Evolutionary conservation across 2,329 filamentous ascomycete species (phyloP).

Genomic region (Parafenestella ontariensis): DNA sequence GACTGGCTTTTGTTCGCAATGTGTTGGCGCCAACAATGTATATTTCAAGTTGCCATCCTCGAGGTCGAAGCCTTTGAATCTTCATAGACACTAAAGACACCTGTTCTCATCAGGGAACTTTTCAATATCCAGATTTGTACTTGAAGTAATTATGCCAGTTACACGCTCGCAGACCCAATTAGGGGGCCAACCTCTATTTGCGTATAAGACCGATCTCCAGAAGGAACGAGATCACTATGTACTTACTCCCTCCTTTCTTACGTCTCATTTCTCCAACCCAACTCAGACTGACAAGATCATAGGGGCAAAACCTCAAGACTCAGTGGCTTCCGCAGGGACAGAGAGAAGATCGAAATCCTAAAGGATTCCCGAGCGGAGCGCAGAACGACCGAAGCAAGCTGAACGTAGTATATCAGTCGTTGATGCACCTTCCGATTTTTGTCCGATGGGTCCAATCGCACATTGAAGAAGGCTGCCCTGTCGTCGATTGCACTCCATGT

Average conservation of each 20-base stretch:
- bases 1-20: neutral
- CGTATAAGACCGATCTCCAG: neutral
- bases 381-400: neutral
- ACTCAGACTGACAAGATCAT: neutral
- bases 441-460: constrained; percentile 7
- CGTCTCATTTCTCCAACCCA: neutral
- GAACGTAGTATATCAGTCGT: constrained; percentile 5
- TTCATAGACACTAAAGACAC: neutral
- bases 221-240: neutral
- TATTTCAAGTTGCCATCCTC: neutral
- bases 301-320: neutral
- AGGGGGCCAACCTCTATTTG: neutral
- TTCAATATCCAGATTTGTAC: neutral
- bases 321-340: neutral
- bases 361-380: neutral
- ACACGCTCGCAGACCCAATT: neutral
- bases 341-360: neutral
- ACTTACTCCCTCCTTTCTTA: neutral
- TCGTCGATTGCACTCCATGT: constrained; percentile 1
- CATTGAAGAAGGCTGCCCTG: neutral
- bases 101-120: neutral
- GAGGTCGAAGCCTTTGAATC: neutral
- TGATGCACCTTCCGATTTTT: constrained; percentile 15
- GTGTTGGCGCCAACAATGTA: neutral
- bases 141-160: neutral